These are phyloP conservation scores for Yamadazyma philogaea DNA, from an alignment of 805 yeast genomes.

Conservation along the genomic window DNA sequence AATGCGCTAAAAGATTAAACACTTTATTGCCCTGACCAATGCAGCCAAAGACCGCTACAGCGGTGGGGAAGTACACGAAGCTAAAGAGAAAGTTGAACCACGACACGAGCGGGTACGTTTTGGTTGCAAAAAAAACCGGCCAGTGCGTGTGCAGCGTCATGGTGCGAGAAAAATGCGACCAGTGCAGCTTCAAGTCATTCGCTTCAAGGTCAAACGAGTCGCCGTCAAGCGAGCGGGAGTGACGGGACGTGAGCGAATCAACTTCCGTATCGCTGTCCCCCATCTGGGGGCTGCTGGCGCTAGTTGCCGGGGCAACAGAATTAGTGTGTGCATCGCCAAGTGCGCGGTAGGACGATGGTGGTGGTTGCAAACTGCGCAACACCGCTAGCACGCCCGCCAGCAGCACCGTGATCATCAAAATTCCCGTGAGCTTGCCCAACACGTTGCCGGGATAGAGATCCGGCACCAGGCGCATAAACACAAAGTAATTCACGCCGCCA, in stretches of 20 bases:
- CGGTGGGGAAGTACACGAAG: slow-evolving; percentile 56
- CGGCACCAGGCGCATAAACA: slow-evolving; percentile 60
- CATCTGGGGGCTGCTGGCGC: too few species aligned
- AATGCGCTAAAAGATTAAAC: slow-evolving; percentile 87
- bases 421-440: slow-evolving; percentile 62
- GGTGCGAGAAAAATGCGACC: not conserved
- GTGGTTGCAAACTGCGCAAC: too few species aligned
- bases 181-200: slow-evolving; percentile 5
- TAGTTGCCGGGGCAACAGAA: too few species aligned
- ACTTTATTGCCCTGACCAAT: slow-evolving; percentile 67
- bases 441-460: slow-evolving; percentile 72
- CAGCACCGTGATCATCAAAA: slow-evolving; percentile 51
- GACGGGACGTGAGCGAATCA: slow-evolving; percentile 16
- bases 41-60: slow-evolving; percentile 61
- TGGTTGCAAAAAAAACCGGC: not conserved
- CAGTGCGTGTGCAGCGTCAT: too few species aligned
- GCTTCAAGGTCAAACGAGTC: slow-evolving; percentile 17
- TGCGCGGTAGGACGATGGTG: too few species aligned
- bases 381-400: slow-evolving; percentile 23
- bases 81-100: slow-evolving; percentile 64
- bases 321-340: too few species aligned
- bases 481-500: slow-evolving; percentile 53
- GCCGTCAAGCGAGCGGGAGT: slow-evolving; percentile 26
- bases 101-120: slow-evolving; percentile 49
- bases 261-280: slow-evolving; percentile 3